These are phyloP conservation scores for Lepiota brunneoincarnata DNA, from an alignment of 768 basidiomycete species.

Conservation along the genomic window DNA sequence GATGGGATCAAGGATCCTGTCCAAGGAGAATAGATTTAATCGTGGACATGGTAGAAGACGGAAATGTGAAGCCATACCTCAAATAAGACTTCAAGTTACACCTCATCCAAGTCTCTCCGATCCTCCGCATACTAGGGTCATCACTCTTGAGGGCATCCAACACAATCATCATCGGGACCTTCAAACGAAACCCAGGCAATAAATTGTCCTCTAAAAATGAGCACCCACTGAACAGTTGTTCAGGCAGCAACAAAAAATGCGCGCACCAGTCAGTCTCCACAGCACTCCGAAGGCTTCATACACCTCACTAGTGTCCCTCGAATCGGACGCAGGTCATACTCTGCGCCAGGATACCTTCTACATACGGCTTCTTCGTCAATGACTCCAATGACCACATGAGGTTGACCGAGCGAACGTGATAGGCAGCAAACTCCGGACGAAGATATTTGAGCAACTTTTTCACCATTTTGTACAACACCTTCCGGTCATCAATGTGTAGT, in stretches of 20 bases:
- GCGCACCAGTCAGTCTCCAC: conserved; percentile 83
- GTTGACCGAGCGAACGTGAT: conserved; percentile 79
- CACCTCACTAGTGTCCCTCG: conserved; percentile 46
- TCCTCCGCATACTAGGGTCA: conserved; percentile 68
- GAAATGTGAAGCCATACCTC: conserved; percentile 47
- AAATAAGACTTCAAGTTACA: conserved; percentile 90
- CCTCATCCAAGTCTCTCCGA: conserved; percentile 97
- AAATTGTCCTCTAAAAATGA: conserved; percentile 65
- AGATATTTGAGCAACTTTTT: conserved; percentile 75
- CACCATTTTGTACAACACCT: conserved; percentile 58
- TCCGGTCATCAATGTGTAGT: conserved; percentile 52
- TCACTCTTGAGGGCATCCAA: conserved; percentile 79
- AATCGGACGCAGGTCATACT: conserved; percentile 59
- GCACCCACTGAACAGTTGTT: background rate
- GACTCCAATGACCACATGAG: conserved; percentile 81
- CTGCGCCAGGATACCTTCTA: conserved; percentile 79
- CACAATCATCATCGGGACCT: conserved; percentile 84
- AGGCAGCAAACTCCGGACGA: conserved; percentile 57
- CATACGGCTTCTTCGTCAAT: conserved; percentile 50
- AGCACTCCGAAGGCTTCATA: conserved; percentile 90
- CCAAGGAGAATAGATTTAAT: conserved; percentile 4
- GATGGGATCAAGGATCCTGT: conserved; percentile 87
- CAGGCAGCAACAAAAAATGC: background rate
- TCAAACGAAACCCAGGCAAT: conserved; percentile 80
- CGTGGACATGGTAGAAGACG: background rate